These are phyloP conservation scores for Sporothrix curviconia DNA, from an alignment of 2,329 filamentous ascomycete species.

Conservation along the genomic window DNA sequence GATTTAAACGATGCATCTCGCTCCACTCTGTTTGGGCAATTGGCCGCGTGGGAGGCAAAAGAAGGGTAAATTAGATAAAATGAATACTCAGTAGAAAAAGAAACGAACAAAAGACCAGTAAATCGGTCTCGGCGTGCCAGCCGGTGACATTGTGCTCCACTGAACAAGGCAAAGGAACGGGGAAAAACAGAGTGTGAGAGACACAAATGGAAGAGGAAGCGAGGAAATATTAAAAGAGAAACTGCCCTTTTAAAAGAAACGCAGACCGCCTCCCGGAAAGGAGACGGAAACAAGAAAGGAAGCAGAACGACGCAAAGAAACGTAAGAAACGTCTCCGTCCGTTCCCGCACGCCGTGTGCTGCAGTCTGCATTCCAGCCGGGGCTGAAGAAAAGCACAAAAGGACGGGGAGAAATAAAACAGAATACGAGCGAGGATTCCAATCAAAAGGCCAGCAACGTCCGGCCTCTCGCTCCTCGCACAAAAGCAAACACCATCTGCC, in stretches of 20 bases:
- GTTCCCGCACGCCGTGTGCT: too few species aligned
- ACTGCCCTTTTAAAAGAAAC: too few species aligned
- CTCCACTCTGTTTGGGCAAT: constrained; percentile 2
- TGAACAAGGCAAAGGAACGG: not conserved
- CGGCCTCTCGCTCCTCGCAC: too few species aligned
- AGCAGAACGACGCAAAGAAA: too few species aligned
- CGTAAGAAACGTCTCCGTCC: too few species aligned
- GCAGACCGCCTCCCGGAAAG: not conserved
- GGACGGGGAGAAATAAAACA: not conserved
- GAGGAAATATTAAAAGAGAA: not conserved
- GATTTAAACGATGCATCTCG: constrained; percentile 2
- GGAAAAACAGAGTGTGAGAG: not conserved
- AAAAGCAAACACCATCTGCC: too few species aligned
- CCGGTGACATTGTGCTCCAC: not conserved
- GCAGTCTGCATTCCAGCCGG: too few species aligned
- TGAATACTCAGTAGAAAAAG: not conserved
- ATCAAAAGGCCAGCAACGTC: not conserved
- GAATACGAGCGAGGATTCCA: not conserved
- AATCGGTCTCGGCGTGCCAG: too few species aligned
- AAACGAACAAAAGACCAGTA: constrained; percentile 66
- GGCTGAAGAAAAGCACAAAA: not conserved
- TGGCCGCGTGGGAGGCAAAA: too few species aligned
- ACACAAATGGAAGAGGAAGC: not conserved
- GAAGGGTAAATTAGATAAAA: not conserved
- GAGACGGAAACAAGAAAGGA: not conserved